A percentile compares a stretch with the other conserved stretches of the same genome.
phyloP scores from a whole-genome alignment of 2,329 filamentous ascomycete species.

The Pseudocercospora eumusae region DNA sequence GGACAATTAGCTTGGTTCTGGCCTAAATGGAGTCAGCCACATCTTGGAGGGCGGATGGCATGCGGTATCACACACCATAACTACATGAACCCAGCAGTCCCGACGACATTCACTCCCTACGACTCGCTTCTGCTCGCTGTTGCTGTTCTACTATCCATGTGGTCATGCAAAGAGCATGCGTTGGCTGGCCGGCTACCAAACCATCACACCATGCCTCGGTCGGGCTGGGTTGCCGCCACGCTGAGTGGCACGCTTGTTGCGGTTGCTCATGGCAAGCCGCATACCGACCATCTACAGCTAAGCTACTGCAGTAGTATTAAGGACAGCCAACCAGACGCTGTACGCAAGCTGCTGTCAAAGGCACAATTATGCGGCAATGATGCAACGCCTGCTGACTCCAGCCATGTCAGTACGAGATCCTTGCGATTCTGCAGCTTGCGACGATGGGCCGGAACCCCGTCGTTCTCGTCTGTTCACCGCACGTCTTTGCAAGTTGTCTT shows the following conservation, averaged over 20 bases:
- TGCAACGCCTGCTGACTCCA: neutral
- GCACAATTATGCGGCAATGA: neutral
- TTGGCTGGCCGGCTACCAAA: neutral
- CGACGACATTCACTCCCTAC: no score
- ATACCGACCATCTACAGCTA: constrained; percentile 5
- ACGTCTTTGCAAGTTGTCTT: neutral
- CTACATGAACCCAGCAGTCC: neutral
- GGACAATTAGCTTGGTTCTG: neutral
- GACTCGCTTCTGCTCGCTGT: no score
- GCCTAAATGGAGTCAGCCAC: no score
- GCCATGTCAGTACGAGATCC: neutral
- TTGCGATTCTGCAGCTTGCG: no score
- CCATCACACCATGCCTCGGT: neutral
- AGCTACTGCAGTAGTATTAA: constrained; percentile 5
- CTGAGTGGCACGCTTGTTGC: constrained; percentile 1
- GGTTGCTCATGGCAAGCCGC: constrained; percentile 1
- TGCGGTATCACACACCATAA: neutral
- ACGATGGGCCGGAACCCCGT: neutral
- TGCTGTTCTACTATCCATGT: neutral
- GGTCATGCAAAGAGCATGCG: neutral
- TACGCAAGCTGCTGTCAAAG: neutral
- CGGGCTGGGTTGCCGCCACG: neutral
- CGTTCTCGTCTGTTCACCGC: no score
- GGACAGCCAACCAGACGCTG: neutral
- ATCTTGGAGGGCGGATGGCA: neutral